These are phyloP conservation scores for Trypanosoma boissoni DNA, from an alignment of 208 protist species.

Conservation along the genomic window DNA sequence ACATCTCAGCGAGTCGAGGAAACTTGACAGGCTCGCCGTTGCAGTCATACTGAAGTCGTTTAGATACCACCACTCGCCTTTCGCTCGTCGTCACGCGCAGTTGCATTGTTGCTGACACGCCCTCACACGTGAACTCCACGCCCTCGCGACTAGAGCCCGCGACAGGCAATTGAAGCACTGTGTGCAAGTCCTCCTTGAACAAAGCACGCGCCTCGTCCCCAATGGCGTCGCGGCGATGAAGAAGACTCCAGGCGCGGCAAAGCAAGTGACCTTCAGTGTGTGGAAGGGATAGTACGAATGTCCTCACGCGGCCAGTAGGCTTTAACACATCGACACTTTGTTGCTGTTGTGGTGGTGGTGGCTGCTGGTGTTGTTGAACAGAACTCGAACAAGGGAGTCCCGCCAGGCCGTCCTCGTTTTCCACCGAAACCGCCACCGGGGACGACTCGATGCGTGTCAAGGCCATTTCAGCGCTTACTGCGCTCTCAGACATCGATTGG, in stretches of 20 bases:
- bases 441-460: too few relatives aligned
- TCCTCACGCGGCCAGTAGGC: conserved; percentile 44
- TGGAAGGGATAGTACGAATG: conserved; percentile 56
- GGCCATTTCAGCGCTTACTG: too few relatives aligned
- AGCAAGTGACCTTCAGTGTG: conserved; percentile 67
- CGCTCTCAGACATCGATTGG: too few relatives aligned
- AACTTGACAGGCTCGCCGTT: conserved; percentile 29
- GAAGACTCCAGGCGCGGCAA: conserved; percentile 70
- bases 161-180: not conserved
- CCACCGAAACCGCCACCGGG: too few relatives aligned
- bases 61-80: conserved; percentile 32
- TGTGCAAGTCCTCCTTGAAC: conserved; percentile 40
- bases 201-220: conserved; percentile 33
- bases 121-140: conserved; percentile 21
- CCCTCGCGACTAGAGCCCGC: not conserved
- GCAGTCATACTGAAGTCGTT: conserved; percentile 14
- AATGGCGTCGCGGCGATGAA: conserved; percentile 34
- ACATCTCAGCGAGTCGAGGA: conserved; percentile 43
- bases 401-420: not conserved
- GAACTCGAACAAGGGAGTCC: too few relatives aligned
- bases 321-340: too few relatives aligned
- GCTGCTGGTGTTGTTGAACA: too few relatives aligned
- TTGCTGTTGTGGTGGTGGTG: too few relatives aligned
- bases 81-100: conserved; percentile 74
- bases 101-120: conserved; percentile 49